Evolutionary conservation across 345 rosid species (phyloP).

Genomic region (Lenwebbia sp.): DNA sequence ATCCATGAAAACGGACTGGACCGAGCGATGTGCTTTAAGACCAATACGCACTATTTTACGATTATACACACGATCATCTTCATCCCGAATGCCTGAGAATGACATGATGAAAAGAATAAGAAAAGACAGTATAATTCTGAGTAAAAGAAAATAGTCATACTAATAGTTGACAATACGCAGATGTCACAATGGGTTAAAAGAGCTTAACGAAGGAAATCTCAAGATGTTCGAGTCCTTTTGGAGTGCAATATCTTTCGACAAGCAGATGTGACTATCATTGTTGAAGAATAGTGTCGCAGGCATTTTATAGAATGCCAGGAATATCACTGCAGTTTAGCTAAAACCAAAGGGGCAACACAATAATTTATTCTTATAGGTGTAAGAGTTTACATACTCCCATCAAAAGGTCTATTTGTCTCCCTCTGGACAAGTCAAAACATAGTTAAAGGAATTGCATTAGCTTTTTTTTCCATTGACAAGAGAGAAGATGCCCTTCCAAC

Average conservation of each 20-base stretch:
- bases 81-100: conserved; percentile 68
- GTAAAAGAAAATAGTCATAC: not conserved
- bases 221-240: not conserved
- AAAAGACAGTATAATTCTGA: not conserved
- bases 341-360: not conserved
- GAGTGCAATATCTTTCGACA: not conserved
- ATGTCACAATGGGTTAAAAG: not conserved
- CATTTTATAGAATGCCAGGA: not conserved
- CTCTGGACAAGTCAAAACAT: not conserved
- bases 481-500: not conserved
- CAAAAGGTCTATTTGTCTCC: not conserved
- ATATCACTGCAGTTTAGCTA: not conserved
- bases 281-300: not conserved
- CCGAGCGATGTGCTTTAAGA: conserved; percentile 88
- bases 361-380: not conserved
- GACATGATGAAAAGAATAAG: conserved; percentile 2
- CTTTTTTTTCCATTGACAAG: not conserved
- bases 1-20: conserved; percentile 73
- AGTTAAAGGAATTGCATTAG: not conserved
- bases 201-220: not conserved
- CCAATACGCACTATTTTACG: conserved; percentile 94
- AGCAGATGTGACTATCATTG: not conserved
- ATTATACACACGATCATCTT: conserved; percentile 50
- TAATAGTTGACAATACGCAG: not conserved
- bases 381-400: not conserved